phyloP scores from a whole-genome alignment of 192 early-diverging fungal species.

The Mortierella hygrophila region DNA sequence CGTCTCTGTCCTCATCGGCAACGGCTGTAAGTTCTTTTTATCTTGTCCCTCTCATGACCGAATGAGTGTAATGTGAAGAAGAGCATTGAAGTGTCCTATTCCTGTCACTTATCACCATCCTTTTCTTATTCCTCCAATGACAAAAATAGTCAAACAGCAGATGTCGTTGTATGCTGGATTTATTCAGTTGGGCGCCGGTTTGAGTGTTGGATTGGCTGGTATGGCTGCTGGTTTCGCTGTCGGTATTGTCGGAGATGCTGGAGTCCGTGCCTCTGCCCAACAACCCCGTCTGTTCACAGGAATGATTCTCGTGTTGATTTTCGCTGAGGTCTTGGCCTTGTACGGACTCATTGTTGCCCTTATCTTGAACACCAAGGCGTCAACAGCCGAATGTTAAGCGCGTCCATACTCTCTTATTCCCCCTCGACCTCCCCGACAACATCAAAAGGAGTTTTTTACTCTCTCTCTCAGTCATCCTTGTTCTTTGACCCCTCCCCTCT shows the following conservation, averaged over 20 bases:
- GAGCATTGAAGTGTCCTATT: background rate
- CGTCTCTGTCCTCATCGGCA: constrained; percentile 92
- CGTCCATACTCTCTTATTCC: background rate
- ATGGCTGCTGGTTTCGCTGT: constrained; percentile 94
- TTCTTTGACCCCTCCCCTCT: background rate
- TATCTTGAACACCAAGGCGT: constrained; percentile 87
- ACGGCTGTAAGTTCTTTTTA: constrained; percentile 72
- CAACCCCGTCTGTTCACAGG: constrained; percentile 87
- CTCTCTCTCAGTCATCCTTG: too few relatives aligned
- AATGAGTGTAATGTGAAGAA: background rate
- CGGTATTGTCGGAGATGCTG: constrained; percentile 91
- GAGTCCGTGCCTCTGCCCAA: constrained; percentile 86
- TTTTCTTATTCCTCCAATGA: background rate
- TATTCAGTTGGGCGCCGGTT: constrained; percentile 84
- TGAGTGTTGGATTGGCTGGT: constrained; percentile 86
- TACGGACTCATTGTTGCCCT: constrained; percentile 90
- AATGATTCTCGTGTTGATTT: constrained; percentile 92
- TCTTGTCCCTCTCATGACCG: background rate
- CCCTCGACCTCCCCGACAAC: background rate
- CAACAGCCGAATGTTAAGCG: constrained; percentile 23
- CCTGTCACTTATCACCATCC: constrained; percentile 23
- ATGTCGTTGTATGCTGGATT: constrained; percentile 83
- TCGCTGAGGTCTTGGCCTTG: constrained; percentile 89
- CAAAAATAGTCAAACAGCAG: constrained; percentile 46
- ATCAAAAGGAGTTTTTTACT: background rate